A percentile compares a stretch with the other conserved stretches of the same genome.
Evolutionary conservation across 495 filamentous ascomycete species (phyloP).

Genomic region (Aspergillus mulundensis): DNA sequence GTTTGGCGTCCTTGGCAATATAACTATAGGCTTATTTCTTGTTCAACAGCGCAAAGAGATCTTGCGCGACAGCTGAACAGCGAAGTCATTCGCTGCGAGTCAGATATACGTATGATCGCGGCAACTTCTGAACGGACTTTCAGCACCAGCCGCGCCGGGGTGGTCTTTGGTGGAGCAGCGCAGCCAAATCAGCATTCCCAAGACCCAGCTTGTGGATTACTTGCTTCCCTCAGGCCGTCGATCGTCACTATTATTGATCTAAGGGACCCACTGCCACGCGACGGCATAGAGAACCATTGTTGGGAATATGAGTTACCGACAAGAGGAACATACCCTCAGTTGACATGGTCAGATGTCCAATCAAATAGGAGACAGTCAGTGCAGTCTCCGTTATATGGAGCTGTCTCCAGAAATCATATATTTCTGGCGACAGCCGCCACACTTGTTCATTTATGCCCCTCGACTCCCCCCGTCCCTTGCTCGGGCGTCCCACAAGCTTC

Average conservation of each 20-base stretch:
- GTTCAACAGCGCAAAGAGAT: background rate
- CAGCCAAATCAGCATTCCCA: background rate
- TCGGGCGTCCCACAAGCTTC: background rate
- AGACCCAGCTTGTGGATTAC: background rate
- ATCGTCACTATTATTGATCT: constrained; percentile 11
- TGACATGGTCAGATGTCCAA: background rate
- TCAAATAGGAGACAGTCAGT: background rate
- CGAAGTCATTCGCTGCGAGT: background rate
- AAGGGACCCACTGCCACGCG: constrained; percentile 1
- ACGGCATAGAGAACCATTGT: constrained; percentile 2
- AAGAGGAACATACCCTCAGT: background rate
- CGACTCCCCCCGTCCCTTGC: background rate
- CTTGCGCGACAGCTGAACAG: background rate
- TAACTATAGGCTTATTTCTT: background rate
- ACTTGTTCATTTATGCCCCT: background rate
- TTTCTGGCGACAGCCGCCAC: background rate
- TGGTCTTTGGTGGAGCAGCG: background rate
- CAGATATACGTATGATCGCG: background rate
- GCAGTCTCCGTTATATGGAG: background rate
- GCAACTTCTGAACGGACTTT: background rate
- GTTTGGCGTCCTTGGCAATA: background rate
- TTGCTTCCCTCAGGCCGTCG: background rate
- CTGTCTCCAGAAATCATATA: background rate
- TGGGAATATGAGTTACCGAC: background rate
- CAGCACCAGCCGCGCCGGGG: too few relatives aligned